Percentiles rank a stretch among this genome's conserved stretches.
phyloP scores from a whole-genome alignment of 805 yeast genomes.

The Metschnikowia amazonensis region DNA sequence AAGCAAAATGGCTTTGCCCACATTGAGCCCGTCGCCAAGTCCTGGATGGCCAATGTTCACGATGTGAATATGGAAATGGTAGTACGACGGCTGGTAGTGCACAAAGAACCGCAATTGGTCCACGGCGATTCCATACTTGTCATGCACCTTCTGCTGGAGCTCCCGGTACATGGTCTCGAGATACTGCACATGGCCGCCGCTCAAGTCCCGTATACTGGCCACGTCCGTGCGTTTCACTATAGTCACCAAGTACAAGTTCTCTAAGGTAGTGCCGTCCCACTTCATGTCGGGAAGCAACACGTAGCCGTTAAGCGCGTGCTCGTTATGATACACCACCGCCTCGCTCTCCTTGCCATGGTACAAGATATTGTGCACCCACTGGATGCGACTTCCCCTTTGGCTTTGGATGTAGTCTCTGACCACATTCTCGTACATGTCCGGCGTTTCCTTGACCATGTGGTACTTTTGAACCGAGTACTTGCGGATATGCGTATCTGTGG shows the following conservation, averaged over 20 bases:
- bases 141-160: slow-evolving; percentile 43
- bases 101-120: slow-evolving; percentile 73
- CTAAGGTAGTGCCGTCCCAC: slow-evolving; percentile 79
- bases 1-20: slow-evolving; percentile 77
- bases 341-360: slow-evolving; percentile 82
- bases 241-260: slow-evolving; percentile 70
- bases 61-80: slow-evolving; percentile 91
- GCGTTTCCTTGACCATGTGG: slow-evolving; percentile 75
- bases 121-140: slow-evolving; percentile 36
- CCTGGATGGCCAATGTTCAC: slow-evolving; percentile 72
- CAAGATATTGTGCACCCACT: slow-evolving; percentile 88
- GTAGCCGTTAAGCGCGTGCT: slow-evolving; percentile 54
- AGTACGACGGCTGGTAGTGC: slow-evolving; percentile 95
- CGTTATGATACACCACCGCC: slow-evolving; percentile 64
- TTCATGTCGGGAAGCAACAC: slow-evolving; percentile 91
- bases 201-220: slow-evolving; percentile 72
- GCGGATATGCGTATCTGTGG: slow-evolving; percentile 76
- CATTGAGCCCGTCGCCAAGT: slow-evolving; percentile 59
- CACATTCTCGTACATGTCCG: slow-evolving; percentile 56
- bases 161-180: slow-evolving; percentile 45
- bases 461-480: slow-evolving; percentile 63
- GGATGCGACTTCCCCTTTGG: slow-evolving; percentile 71
- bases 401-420: slow-evolving; percentile 75
- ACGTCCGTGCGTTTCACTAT: slow-evolving; percentile 69
- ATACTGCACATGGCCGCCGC: slow-evolving; percentile 53